Evolutionary conservation across 2,329 filamentous ascomycete species (phyloP), one percentile per base, ranked within the genome.

Genomic region (Catunica adiposa): DNA sequence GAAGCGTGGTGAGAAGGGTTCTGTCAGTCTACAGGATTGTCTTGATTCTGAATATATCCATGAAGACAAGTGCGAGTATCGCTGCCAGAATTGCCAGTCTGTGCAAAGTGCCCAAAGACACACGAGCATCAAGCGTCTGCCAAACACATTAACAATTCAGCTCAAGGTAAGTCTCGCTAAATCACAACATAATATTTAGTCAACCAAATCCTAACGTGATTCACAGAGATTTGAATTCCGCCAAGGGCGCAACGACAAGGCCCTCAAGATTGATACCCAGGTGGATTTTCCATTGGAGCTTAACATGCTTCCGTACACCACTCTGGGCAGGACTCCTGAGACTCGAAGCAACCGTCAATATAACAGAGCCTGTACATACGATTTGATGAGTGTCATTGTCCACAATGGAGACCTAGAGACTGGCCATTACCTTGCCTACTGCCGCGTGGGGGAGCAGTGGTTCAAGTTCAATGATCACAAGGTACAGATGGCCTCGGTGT

Each of bases 401-500:
- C 90, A 97, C 64, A 86, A 94, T 59, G 90, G 90, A 53, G 88
- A 90, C 67, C 84, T 96, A 57, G 89, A 96, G 63, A 89, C 87
- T 1, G 90, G 89, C 15, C 89, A 96, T 65, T 96, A 94, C 64
- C 82, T 89, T 56, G 86, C 84, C n/a, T 96, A 94, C 66, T 89
- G 86, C 58, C 75, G 87, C 50, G 84, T 90, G 58, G 85, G 83
- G 3, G 84, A 86, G 56, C 79, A 85, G 77, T 97, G 90, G 90
- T 94, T 95, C 67, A 81, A 86, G 56, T 96, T 96, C 69, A 94
- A 97, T 64, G 90, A 97, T 65, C 89, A 92, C 66, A 89, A 88
- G 66, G 90, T 97, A 23, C 86, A 89, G 59, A 66, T 89, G 56
- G 90, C 87, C 1, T 80, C 80, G 50, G 84, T 92, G 65, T 85